Evolutionary conservation across 2,329 filamentous ascomycete genomes (phyloP).

Genomic region (Cylindrodendrum hubeiense): DNA sequence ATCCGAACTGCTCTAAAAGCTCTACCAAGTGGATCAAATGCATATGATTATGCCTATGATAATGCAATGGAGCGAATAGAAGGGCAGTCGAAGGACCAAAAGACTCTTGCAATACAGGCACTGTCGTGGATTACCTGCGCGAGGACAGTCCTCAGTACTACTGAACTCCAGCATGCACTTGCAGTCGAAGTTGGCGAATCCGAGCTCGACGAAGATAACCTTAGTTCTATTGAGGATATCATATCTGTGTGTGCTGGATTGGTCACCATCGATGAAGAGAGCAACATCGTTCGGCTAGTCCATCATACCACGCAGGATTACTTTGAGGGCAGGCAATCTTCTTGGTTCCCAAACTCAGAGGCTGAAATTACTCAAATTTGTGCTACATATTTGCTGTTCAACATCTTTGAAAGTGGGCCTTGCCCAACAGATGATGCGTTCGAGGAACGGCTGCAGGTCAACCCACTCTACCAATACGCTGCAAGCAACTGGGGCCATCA

Average conservation of each 20-base stretch:
- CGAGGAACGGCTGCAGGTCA: neutral
- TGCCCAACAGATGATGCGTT: neutral
- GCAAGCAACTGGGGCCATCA: conserved; percentile 27
- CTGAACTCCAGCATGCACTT: neutral
- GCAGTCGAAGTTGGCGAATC: neutral
- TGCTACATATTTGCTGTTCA: conserved; percentile 52
- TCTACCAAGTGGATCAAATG: conserved; percentile 37
- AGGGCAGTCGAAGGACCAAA: no score
- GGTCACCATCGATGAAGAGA: conserved; percentile 27
- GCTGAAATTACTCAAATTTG: conserved; percentile 46
- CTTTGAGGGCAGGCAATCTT: conserved; percentile 47
- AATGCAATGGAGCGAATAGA: conserved; percentile 55
- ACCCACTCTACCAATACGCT: conserved; percentile 26
- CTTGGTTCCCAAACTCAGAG: conserved; percentile 49
- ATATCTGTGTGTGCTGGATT: neutral
- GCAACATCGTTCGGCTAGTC: conserved; percentile 53
- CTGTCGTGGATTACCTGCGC: neutral
- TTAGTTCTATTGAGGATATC: neutral
- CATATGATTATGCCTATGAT: conserved; percentile 54
- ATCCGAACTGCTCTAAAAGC: conserved; percentile 49
- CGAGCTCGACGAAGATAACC: neutral
- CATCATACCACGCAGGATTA: conserved; percentile 61
- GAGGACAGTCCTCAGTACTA: neutral
- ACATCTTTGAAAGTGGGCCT: conserved; percentile 34
- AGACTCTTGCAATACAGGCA: neutral